Percentiles rank a stretch among this genome's conserved stretches.
Evolutionary conservation across 108 stramenopile species (phyloP).

Genomic region (Cafeteria roenbergensis): DNA sequence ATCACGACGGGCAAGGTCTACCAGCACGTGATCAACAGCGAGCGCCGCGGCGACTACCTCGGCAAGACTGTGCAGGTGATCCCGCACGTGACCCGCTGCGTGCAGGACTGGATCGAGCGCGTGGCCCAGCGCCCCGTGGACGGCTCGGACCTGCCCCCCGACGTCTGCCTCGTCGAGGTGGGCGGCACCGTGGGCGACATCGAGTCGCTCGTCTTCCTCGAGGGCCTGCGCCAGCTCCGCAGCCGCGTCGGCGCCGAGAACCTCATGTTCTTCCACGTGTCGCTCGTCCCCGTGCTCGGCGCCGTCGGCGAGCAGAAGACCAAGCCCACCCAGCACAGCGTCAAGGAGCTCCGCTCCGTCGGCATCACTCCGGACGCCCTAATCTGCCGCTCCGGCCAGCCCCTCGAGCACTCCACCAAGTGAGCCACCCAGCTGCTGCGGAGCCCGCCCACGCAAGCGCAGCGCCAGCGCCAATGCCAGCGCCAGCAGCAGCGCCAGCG

Average conservation of each 20-base stretch:
- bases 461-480: no score
- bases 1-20: conserved; percentile 95
- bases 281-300: conserved; percentile 81
- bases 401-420: conserved; percentile 40
- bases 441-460: no score
- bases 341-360: conserved; percentile 76
- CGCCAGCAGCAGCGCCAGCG: no score
- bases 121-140: conserved; percentile 61
- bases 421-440: neutral
- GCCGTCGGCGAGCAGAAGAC: conserved; percentile 92
- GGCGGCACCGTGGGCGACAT: conserved; percentile 99
- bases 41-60: conserved; percentile 88
- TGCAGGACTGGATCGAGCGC: conserved; percentile 71
- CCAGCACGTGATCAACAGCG: conserved; percentile 71
- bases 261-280: conserved; percentile 84
- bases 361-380: conserved; percentile 83
- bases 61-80: conserved; percentile 88
- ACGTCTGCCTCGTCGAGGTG: conserved; percentile 94
- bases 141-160: conserved; percentile 52
- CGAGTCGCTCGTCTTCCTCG: conserved; percentile 42
- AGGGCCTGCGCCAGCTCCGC: conserved; percentile 61
- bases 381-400: conserved; percentile 74
- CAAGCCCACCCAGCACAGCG: conserved; percentile 97
- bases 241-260: conserved; percentile 84
- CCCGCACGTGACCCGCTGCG: conserved; percentile 73